Base-by-base conservation (phyloP, 78 protist genomes). In the Planoprotostelium fungivorum region DNA sequence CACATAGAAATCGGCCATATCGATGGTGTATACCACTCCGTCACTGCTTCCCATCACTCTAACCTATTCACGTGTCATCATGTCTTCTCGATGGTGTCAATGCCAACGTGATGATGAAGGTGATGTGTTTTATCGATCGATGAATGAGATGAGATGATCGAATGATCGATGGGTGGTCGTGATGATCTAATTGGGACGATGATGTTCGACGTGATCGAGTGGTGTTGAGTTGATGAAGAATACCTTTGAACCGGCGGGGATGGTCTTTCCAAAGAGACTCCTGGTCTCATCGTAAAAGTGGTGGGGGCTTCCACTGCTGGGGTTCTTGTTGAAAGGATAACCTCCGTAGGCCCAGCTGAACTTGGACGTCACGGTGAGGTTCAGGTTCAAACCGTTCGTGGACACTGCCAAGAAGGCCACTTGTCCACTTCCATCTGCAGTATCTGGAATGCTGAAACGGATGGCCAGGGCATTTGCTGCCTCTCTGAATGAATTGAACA, bases 331-430 rank as follows among this genome's bases (percentile, higher is more conserved):
- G 73, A 51, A 51, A 16, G 73, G 73, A 16, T 51, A 51, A 51
- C 73, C 73, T 51, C 73, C 73, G 16, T 51, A 51, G 73, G 73
- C 73, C 73, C 73, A 51, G 73, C 73, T 51, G 73, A 51, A 51
- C 16, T 51, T 51, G 16, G 73, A 51, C 31, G 73, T 51, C 31
- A 51, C 73, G 31, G 73, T 51, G 31, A 51, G 16, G 73, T 51
- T 51, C 31, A 51, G 73, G 31, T 51, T 51, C 31, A 16, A 5
- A 51, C 73, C 73, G 73, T 51, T 51, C 5, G 73, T 25, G 73
- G 73, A 51, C 73, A 51, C 73, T 25, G 16, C 73, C 31, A 51
- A 5, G 73, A 51, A 51, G 73, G 73, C 16, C 16, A 51, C 73
- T 16, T 51, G 73, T 51, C 73, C 73, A 16, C 73, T 51, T 51